phyloP scores from a whole-genome alignment of 2,329 filamentous ascomycete genomes.

The Gyromitra esculenta region DNA sequence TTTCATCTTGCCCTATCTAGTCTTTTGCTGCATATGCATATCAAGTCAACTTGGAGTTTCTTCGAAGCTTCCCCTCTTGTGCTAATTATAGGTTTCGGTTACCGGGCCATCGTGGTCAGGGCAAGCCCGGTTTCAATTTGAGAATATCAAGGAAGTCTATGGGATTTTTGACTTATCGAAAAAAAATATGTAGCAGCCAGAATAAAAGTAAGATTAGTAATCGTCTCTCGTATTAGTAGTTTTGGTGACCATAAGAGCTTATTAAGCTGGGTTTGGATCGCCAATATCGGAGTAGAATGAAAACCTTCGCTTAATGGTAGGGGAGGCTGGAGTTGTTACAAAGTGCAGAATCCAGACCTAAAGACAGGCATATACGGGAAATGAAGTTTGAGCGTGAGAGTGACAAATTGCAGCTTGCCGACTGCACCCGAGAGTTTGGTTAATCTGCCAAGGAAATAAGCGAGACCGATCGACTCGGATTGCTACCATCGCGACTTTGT shows the following conservation, averaged over 20 bases:
- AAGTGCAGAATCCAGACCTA: neutral
- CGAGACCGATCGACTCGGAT: slow-evolving; percentile 22
- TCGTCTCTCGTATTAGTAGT: neutral
- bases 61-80: neutral
- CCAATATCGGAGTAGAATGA: neutral
- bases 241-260: neutral
- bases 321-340: neutral
- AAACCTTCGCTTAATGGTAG: neutral
- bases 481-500: neutral
- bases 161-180: slow-evolving; percentile 1
- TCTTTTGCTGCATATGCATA: slow-evolving; percentile 4
- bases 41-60: neutral
- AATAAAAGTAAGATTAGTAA: neutral
- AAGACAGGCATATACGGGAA: slow-evolving; percentile 13
- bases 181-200: too few relatives aligned
- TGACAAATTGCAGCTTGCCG: slow-evolving; percentile 8
- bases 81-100: slow-evolving; percentile 23
- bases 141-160: slow-evolving; percentile 2
- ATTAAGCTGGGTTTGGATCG: neutral
- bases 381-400: slow-evolving; percentile 7
- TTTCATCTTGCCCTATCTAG: neutral
- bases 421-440: slow-evolving; percentile 28
- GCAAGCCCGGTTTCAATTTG: neutral
- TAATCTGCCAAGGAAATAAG: slow-evolving; percentile 35
- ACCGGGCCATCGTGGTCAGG: neutral